Conservation (phyloP, 202 grass and related monocot genomes). For the Schoenoplectus triqueter region DNA sequence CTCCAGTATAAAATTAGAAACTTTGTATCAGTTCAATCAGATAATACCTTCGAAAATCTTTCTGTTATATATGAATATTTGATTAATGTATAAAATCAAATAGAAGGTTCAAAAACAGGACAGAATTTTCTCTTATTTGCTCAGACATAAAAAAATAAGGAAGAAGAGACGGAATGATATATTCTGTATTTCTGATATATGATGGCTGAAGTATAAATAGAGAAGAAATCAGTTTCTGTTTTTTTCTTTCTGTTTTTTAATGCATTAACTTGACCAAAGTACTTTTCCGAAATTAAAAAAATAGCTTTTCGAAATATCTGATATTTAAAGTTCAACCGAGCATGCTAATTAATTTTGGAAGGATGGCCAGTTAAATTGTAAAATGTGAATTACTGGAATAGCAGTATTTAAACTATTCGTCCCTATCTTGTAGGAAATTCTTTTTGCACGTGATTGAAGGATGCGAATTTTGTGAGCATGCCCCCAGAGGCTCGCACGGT, state of each 20-base stretch:
- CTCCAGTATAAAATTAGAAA: background rate
- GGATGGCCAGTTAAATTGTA: background rate
- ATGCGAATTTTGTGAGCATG: no score
- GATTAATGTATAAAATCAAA: no score
- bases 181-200: no score
- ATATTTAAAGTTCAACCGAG: background rate
- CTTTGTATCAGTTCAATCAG: background rate
- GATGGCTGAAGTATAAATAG: background rate
- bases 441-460: no score
- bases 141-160: no score
- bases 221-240: no score
- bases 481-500: no score
- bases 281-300: background rate
- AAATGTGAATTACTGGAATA: background rate
- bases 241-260: background rate
- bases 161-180: no score
- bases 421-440: background rate
- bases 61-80: no score
- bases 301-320: background rate
- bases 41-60: background rate
- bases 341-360: background rate
- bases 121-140: no score
- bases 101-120: no score
- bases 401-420: background rate
- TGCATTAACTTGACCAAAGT: no score